Evolutionary conservation across 306 rosid genomes (phyloP), one percentile per base, ranked within the genome.

Genomic region (Potentilla sterilis): DNA sequence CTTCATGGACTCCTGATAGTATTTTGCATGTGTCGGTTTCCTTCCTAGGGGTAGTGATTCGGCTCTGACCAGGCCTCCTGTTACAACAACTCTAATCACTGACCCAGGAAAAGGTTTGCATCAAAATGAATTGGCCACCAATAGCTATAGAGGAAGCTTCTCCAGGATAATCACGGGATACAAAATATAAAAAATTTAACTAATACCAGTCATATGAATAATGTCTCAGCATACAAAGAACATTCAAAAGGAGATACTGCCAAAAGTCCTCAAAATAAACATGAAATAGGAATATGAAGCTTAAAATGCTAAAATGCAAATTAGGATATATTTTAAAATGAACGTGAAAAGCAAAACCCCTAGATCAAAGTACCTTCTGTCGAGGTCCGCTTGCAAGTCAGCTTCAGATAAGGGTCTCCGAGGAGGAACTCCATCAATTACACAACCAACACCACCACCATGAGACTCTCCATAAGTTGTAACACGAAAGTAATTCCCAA

Each of bases 51-150:
- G 99, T 96, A 21, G 99, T 96, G 79, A 96, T 96, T 69, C 98
- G 89, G 82, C 99, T 92, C 80, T 96, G 99, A 76, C 99, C 99
- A 34, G 99, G 99, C 85, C 99, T 92, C 99, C 99, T 96, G 83
- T 81, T 37, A 84, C 48, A 65, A 68, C 46, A 81, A 82, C 24
- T 69, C 40, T 67, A 78, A 67, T 51, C 35, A 28, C 87, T 55
- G 88, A 58, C 79, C 75, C 43, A 32, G 40, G 42, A 82, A 57
- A 73, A 68, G 24, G 19, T 24, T 46, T 57, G 75, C 61, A 69
- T 80, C 57, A 70, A 46, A 76, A 70, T 69, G 79, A 75, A 80
- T n/a, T 46, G 77, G 47, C 46, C 37, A 34, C 41, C 65, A 64
- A 77, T 49, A 75, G 21, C 62, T 63, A 77, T 7, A 19, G 6